Base-by-base conservation (phyloP, 2,329 filamentous ascomycete species). In the Penicillium corylophilum region DNA sequence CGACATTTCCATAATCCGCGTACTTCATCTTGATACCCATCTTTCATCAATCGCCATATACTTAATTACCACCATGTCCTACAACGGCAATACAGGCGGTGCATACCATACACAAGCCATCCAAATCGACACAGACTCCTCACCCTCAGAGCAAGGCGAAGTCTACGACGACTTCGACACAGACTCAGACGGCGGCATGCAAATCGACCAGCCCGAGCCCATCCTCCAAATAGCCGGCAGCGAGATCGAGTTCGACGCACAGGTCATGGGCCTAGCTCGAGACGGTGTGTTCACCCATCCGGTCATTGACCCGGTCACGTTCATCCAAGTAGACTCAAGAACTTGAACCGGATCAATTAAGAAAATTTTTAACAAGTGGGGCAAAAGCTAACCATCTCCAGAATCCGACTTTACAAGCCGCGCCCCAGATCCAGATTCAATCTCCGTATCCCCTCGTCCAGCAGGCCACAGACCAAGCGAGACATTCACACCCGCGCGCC, bases 141-240 rank as follows among this genome's bases (percentile, higher is more conserved):
- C 35, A 9, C 6, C 1, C 31, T 35, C n/a, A 20, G 18, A 22
- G 8, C 35, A 22, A 38, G 35, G 16, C 35, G 35, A 38, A 13
- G 39, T n/a, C 22, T 26, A 10, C 13, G 13, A 26, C 2, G 58
- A 64, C 16, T 55, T 54, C 3, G 61, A 62, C 13, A 54, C 54
- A 0, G 57, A 60, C 12, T 41, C 39, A 1, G 56, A 60, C 35
- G 63, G 64, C 16, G 59, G 56, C 12, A 67, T 68, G 64, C 54
- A 64, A 28, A 36, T 67, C 35, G 63, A 66, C 8, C 31, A 54
- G 16, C 40, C 48, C 22, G 49, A 59, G 23, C 18, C 31, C 23
- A 16, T 35, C 22, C 31, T 47, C 4, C 50, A 43, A 13, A 43
- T 46, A 12, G 53, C 50, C 3, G 52, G 49, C 13, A 51, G 31